phyloP scores from a whole-genome alignment of 768 basidiomycete genomes.

The Heimioporus sp. region DNA sequence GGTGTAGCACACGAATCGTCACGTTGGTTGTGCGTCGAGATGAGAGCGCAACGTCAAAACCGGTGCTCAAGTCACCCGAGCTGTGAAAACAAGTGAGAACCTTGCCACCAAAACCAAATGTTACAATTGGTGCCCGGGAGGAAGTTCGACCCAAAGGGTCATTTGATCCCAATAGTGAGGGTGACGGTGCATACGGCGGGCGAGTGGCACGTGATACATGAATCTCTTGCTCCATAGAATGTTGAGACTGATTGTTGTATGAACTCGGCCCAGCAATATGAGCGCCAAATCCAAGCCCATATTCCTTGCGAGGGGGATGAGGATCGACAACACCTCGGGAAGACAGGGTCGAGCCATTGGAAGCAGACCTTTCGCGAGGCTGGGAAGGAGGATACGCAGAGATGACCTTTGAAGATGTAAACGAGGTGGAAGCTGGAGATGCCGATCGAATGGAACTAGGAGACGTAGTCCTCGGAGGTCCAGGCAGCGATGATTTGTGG shows the following conservation, averaged over 20 bases:
- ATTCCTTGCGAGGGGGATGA: constrained; percentile 24
- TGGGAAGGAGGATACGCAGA: constrained; percentile 15
- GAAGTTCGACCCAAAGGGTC: constrained; percentile 77
- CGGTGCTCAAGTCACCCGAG: constrained; percentile 59
- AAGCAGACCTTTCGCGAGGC: constrained; percentile 40
- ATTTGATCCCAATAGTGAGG: constrained; percentile 77
- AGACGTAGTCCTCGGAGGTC: constrained; percentile 32
- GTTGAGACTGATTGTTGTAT: constrained; percentile 14
- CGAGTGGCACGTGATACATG: constrained; percentile 37
- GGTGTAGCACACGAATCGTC: constrained; percentile 63
- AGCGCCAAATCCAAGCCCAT: constrained; percentile 22
- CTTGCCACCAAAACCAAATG: constrained; percentile 94
- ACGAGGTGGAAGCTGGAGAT: constrained; percentile 34
- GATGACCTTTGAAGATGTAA: constrained; percentile 32
- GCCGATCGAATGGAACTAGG: constrained; percentile 22
- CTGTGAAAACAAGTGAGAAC: constrained; percentile 87
- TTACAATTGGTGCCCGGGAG: constrained; percentile 73
- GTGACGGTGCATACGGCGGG: constrained; percentile 77
- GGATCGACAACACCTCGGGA: constrained; percentile 21
- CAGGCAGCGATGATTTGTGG: constrained; percentile 11
- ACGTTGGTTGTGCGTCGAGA: constrained; percentile 69
- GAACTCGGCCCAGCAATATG: constrained; percentile 18
- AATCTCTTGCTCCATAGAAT: constrained; percentile 25
- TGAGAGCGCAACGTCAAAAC: constrained; percentile 76
- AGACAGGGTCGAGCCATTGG: constrained; percentile 44